Evolutionary conservation across 2,329 filamentous ascomycete species (phyloP).

Genomic region (Alternaria viburni): DNA sequence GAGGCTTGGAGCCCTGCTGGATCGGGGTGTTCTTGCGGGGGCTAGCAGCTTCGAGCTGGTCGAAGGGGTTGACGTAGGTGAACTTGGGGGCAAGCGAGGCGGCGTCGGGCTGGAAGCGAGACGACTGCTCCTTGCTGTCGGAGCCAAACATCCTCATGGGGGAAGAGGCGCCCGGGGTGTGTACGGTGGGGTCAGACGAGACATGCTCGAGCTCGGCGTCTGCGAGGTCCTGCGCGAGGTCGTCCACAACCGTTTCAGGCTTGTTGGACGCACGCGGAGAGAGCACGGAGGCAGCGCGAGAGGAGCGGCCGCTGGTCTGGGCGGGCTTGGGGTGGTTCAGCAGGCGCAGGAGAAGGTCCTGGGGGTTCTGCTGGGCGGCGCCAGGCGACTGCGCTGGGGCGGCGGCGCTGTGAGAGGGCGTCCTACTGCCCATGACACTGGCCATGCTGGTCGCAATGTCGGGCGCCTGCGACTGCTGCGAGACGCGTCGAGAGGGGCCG

Average conservation of each 20-base stretch:
- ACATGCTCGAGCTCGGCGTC: slow-evolving; percentile 52
- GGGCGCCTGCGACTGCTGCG: slow-evolving; percentile 54
- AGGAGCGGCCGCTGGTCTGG: slow-evolving; percentile 37
- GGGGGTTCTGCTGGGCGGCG: slow-evolving; percentile 64
- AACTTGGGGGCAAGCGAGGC: slow-evolving; percentile 58
- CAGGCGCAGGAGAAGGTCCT: slow-evolving; percentile 84
- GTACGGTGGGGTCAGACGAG: slow-evolving; percentile 38
- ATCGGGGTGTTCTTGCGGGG: slow-evolving; percentile 59
- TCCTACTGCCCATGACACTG: slow-evolving; percentile 59
- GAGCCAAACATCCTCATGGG: slow-evolving; percentile 46
- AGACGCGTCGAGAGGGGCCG: slow-evolving; percentile 45
- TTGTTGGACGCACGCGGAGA: slow-evolving; percentile 43
- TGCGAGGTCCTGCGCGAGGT: slow-evolving; percentile 54
- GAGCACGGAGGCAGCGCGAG: slow-evolving; percentile 34
- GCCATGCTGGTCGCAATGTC: slow-evolving; percentile 60
- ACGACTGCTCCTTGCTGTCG: slow-evolving; percentile 50
- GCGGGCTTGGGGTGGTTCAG: slow-evolving; percentile 73
- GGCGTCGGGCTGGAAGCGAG: slow-evolving; percentile 42
- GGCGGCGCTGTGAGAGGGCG: slow-evolving; percentile 41
- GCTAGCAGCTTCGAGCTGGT: slow-evolving; percentile 70
- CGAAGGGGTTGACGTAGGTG: slow-evolving; percentile 75
- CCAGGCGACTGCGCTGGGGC: slow-evolving; percentile 46
- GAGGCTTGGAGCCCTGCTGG: slow-evolving; percentile 26
- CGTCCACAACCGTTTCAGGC: slow-evolving; percentile 52
- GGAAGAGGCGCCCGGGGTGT: slow-evolving; percentile 29